Conservation (phyloP, 1,284 basidiomycete species). For the Afroboletus lepidellus region DNA sequence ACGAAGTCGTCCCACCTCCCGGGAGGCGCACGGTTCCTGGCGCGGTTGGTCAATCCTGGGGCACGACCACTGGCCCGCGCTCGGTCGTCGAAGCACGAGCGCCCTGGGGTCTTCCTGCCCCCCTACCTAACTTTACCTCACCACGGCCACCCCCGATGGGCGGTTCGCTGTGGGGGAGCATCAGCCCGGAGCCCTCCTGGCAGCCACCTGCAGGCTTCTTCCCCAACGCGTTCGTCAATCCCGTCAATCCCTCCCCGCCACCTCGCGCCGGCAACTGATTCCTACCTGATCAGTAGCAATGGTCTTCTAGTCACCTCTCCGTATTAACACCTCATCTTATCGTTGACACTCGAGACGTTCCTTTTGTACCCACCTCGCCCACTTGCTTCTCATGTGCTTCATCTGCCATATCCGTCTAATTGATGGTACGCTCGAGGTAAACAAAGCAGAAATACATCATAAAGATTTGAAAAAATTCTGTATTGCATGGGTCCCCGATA, state of each 20-base stretch:
- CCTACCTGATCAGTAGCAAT: slow-evolving; percentile 23
- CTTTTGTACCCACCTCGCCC: slow-evolving; percentile 4
- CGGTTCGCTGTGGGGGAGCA: slow-evolving; percentile 41
- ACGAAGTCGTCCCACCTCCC: slow-evolving; percentile 64
- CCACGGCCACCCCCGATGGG: slow-evolving; percentile 38
- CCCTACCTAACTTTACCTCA: slow-evolving; percentile 36
- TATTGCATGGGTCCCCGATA: neutral
- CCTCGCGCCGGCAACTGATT: slow-evolving; percentile 52
- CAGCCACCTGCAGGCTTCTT: slow-evolving; percentile 47
- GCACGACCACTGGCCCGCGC: slow-evolving; percentile 43
- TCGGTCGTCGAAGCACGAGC: slow-evolving; percentile 31
- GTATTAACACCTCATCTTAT: neutral
- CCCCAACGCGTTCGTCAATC: slow-evolving; percentile 45
- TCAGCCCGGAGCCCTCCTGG: slow-evolving; percentile 44
- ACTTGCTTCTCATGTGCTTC: slow-evolving; percentile 22
- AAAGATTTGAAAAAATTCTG: slow-evolving; percentile 34
- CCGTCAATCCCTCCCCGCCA: slow-evolving; percentile 49
- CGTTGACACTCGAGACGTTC: slow-evolving; percentile 12
- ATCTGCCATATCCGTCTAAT: slow-evolving; percentile 29
- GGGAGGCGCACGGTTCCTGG: slow-evolving; percentile 44
- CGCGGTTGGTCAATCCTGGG: slow-evolving; percentile 47
- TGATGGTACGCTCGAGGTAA: slow-evolving; percentile 21
- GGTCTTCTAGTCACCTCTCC: slow-evolving; percentile 12
- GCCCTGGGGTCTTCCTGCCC: slow-evolving; percentile 48
- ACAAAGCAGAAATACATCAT: slow-evolving; percentile 37